A percentile compares a stretch with the other conserved stretches of the same genome.
phyloP scores from a whole-genome alignment of 225 moss, liverwort and hornwort species.

The Marchantia paleacea region DNA sequence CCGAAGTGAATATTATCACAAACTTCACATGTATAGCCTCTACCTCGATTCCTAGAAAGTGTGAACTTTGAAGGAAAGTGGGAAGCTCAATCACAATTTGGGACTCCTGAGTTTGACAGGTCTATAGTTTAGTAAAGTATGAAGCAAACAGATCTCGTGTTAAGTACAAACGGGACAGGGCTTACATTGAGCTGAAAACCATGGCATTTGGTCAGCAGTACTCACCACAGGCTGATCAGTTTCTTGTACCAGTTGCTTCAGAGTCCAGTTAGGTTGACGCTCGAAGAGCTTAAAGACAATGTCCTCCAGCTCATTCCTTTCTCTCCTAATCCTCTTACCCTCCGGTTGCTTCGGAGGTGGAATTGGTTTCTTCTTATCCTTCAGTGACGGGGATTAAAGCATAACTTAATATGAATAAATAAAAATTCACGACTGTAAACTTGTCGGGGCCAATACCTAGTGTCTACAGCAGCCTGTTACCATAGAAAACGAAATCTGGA shows the following conservation, averaged over 20 bases:
- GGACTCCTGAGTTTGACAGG: too few species aligned
- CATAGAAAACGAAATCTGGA: background rate
- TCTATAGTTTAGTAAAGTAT: too few species aligned
- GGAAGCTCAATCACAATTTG: too few species aligned
- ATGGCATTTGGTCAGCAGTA: background rate
- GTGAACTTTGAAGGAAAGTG: too few species aligned
- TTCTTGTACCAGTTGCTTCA: slow-evolving; percentile 87
- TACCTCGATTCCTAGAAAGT: too few species aligned
- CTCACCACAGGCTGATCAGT: slow-evolving; percentile 97
- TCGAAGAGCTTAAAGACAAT: slow-evolving; percentile 94
- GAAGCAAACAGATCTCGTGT: too few species aligned
- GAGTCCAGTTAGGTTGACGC: slow-evolving; percentile 80
- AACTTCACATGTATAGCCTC: too few species aligned
- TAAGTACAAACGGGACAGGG: background rate
- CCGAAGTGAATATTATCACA: too few species aligned
- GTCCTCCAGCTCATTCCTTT: slow-evolving; percentile 76
- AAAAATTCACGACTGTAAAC: too few species aligned
- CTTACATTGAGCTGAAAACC: background rate
- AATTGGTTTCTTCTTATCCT: slow-evolving; percentile 62
- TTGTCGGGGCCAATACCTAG: too few species aligned
- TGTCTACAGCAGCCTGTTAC: background rate
- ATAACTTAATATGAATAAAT: too few species aligned
- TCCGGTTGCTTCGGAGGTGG: slow-evolving; percentile 68
- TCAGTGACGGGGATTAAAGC: background rate
- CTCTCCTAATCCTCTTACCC: slow-evolving; percentile 92